Percentiles rank a stretch among this genome's conserved stretches.
phyloP scores from a whole-genome alignment of 2,329 filamentous ascomycete species.

The Neonectria neomacrospora region DNA sequence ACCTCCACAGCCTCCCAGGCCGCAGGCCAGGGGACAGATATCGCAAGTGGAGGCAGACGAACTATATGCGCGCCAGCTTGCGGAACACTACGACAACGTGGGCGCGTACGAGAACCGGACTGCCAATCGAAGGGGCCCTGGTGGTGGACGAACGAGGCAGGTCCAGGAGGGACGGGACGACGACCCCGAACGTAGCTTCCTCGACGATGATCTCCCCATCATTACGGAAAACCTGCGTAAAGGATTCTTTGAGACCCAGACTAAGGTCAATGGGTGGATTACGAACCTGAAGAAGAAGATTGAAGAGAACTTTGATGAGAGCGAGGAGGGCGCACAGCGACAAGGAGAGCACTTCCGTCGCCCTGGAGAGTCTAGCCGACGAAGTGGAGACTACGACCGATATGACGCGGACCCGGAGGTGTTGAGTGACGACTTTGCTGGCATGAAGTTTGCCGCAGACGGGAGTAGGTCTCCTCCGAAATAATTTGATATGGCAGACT shows the following conservation, averaged over 20 bases:
- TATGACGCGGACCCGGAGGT: slow-evolving; percentile 96
- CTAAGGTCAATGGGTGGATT: slow-evolving; percentile 93
- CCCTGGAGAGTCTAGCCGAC: slow-evolving; percentile 70
- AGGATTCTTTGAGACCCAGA: slow-evolving; percentile 94
- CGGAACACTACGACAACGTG: slow-evolving; percentile 84
- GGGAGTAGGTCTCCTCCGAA: slow-evolving; percentile 61
- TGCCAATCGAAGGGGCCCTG: slow-evolving; percentile 53
- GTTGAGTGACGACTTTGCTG: slow-evolving; percentile 87
- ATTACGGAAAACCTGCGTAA: slow-evolving; percentile 94
- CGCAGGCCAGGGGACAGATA: slow-evolving; percentile 70
- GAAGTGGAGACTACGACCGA: slow-evolving; percentile 87
- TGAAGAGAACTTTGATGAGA: slow-evolving; percentile 85
- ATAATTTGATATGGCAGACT: slow-evolving; percentile 21
- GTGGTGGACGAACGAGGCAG: slow-evolving; percentile 50
- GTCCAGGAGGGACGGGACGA: slow-evolving; percentile 58
- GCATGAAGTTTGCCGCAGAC: slow-evolving; percentile 71
- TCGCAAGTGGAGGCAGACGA: slow-evolving; percentile 92
- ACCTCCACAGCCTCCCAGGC: slow-evolving; percentile 84
- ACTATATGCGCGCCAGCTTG: slow-evolving; percentile 89
- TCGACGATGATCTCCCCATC: slow-evolving; percentile 94
- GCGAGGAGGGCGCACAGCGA: slow-evolving; percentile 58
- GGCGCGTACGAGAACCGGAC: slow-evolving; percentile 68
- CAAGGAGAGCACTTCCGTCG: slow-evolving; percentile 55
- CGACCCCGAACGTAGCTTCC: slow-evolving; percentile 86
- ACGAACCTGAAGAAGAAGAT: slow-evolving; percentile 91